Base-by-base conservation (phyloP, 208 protist genomes). In the Phytomonas sp. region DNA sequence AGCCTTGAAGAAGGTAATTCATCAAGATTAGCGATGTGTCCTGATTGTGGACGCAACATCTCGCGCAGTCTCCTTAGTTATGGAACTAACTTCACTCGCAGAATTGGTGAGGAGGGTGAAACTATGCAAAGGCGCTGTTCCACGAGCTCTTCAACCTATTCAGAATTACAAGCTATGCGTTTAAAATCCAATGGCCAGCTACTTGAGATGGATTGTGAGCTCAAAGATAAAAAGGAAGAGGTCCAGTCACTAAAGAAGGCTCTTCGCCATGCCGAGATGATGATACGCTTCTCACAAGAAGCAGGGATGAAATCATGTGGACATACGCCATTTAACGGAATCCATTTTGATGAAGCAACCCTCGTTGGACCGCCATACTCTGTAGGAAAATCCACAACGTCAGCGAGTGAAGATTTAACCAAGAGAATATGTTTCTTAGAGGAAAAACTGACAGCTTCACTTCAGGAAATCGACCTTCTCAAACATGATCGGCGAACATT, bases 401-500 rank as follows among this genome's bases (percentile, higher is more conserved):
- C 20, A 20, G 46, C 6, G 20, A 56, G 46, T 26, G 20, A 56
- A 56, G 46, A 26, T 56, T 56, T 56, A 56, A 26, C 20, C 6
- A 56, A 56, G 20, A 23, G 46, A 26, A 26, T 56, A 26, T 56
- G 46, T 17, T 56, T 56, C 46, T 26, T 56, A 23, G 46, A 56
- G 46, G 20, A 56, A 56, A 56, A 56, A 56, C 20, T 56, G 20
- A 56, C 46, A 26, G 20, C 46, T 17, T 56, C 46, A 56, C 46
- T 56, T 20, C 46, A 56, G 46, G 46, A 56, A 56, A 56, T 56
- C 6, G 46, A 56, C 46, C 0, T 56, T 26, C 46, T 56, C 46
- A 56, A 26, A 17, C 46, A 17, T 56, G 46, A 56, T 56, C 46
- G 46, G 46, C 46, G 46, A 56, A 56, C 46, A 56, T 56, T 56